Evolutionary conservation across 176 grass and related monocot species (phyloP), one percentile per base, ranked within the genome.

Genomic region (Paspalum vaginatum): DNA sequence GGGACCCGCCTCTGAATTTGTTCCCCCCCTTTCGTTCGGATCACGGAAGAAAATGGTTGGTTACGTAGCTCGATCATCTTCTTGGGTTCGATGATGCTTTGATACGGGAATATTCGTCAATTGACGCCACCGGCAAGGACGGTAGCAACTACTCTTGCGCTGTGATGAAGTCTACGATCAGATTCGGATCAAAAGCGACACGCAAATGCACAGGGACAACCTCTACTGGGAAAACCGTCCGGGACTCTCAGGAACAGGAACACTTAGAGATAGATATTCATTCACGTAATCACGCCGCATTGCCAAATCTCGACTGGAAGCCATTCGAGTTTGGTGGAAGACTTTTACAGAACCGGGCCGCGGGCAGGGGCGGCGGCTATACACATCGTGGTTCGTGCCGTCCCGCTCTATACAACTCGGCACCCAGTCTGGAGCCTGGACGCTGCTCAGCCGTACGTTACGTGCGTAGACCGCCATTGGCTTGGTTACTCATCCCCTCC

Each of bases 341-440:
- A 75, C 27, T 51, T 42, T 13, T 76, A 60, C 77, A 86, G 24
- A 42, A 27, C 50, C 58, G 74, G 41, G 18, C 41, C 45, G 14
- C 58, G 74, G 41, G 18, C 41, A 54, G 14, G 37, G n/a, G 48
- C 46, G 24, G 8, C 13, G 22, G 11, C n/a, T 64, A 52, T 59
- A 50, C 44, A 27, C 18, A 13, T 56, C 14, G 32, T 25, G 22
- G 57, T 10, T 10, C 21, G 47, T 24, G 61, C 17, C 26, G 8
- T 62, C 20, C 5, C 44, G 41, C 9, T 20, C 16, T 66, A 60
- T 25, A 42, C 70, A 70, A 39, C n/a, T 63, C 32, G 41, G 2
- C 16, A 4, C 61, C 16, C 49, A n/a, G 16, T 17, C 15, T n/a
- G 53, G 38, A 59, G 2, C 20, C 55, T 43, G 53, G 60, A 68